Evolutionary conservation across 495 filamentous ascomycete species (phyloP).

Genomic region (Daldinia concentrica): DNA sequence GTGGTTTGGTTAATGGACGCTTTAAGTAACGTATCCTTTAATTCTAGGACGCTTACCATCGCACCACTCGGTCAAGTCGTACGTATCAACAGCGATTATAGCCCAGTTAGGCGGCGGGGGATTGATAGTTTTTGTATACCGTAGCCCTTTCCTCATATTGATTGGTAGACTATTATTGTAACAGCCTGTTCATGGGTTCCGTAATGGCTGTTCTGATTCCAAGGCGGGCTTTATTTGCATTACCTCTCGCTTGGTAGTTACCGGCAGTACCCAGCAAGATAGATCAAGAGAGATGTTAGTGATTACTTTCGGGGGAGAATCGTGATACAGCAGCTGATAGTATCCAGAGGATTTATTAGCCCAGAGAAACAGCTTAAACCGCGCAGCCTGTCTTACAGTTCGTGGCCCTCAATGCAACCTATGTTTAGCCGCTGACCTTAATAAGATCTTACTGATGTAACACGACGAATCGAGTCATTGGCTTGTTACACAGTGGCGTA

Average conservation of each 20-base stretch:
- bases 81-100: neutral
- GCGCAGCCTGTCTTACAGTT: neutral
- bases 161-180: neutral
- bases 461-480: constrained; percentile 9
- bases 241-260: neutral
- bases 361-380: neutral
- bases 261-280: no score
- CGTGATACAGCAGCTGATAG: neutral
- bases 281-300: no score
- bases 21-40: neutral
- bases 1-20: neutral
- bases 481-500: constrained; percentile 6
- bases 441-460: constrained; percentile 15
- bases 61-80: neutral
- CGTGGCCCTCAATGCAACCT: neutral
- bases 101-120: neutral
- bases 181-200: no score
- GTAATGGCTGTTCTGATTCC: no score
- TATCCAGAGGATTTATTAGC: neutral
- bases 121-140: neutral
- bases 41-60: neutral
- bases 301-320: neutral
- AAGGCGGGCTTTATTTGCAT: neutral
- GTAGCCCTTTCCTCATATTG: neutral
- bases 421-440: neutral